Evolutionary conservation across 345 rosid genomes (phyloP), one percentile per base, ranked within the genome.

Genomic region (Ricinus communis): DNA sequence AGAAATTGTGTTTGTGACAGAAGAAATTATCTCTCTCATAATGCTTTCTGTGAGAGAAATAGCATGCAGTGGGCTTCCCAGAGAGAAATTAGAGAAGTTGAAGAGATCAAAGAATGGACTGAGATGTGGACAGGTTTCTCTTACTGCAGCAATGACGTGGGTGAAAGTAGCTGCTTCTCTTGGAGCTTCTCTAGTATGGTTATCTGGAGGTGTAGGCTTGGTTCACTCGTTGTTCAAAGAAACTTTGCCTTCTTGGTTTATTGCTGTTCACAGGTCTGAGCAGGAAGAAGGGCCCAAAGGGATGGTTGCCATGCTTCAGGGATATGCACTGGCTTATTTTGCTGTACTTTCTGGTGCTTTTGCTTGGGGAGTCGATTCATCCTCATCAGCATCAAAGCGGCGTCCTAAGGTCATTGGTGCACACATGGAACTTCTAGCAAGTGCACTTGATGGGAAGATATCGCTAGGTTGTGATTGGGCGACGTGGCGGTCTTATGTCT

Each of bases 201-300:
- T 90, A 71, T 87, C 97, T 11, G 97, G 97, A 65, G 97, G 99
- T 56, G 67, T 79, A 65, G 83, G 64, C 74, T 75, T 90, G 85
- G 96, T 95, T 18, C 96, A 87, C 55, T 81, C 90, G 33, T 76
- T 92, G 77, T 83, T 92, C 67, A 88, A 83, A 75, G 97, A 95
- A 81, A 92, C 97, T 14, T 71, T 95, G 66, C 98, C 98, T 6
- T 92, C 98, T 65, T 89, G 98, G 99, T 90, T 95, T 73, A 77
- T 95, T 81, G 88, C 97, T 30, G 83, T 76, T 61, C 93, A 90
- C 61, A 71, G 84, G 67, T 81, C 75, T 10, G 90, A 88, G 71
- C 86, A 78, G 53, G 88, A 85, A 73, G 87, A 86, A 49, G 83
- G 79, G n/a, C 58, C 74, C 4, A 79, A 82, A 2, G 92, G 89